A percentile compares a stretch with the other conserved stretches of the same genome.
Conservation (phyloP, 2,329 filamentous ascomycete genomes). For the Rhinocladiella similis region DNA sequence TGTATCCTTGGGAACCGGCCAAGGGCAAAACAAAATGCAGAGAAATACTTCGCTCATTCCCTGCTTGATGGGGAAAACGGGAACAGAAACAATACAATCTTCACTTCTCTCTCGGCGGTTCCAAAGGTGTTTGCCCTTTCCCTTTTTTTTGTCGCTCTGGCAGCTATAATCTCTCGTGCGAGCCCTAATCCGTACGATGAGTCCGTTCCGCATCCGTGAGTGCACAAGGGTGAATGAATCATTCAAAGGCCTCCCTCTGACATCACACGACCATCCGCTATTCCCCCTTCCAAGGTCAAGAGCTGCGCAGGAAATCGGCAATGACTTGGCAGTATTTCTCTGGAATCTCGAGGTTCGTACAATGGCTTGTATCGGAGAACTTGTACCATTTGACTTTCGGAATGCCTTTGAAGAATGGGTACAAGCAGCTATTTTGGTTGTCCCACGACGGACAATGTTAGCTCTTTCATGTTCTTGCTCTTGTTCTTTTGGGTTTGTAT, state of each 20-base stretch:
- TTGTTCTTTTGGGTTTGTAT: not conserved
- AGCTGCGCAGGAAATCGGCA: conserved; percentile 34
- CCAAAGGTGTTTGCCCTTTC: not conserved
- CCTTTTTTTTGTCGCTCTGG: too few relatives aligned
- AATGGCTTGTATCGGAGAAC: conserved; percentile 31
- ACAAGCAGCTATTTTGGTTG: conserved; percentile 8
- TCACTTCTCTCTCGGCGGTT: too few relatives aligned
- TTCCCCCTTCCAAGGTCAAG: not conserved
- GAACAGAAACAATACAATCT: too few relatives aligned
- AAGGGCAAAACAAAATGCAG: too few relatives aligned
- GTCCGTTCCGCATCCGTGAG: too few relatives aligned
- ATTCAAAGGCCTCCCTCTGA: not conserved
- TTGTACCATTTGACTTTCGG: conserved; percentile 43
- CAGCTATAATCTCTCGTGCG: too few relatives aligned
- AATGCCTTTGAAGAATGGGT: conserved; percentile 32
- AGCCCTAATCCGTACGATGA: too few relatives aligned
- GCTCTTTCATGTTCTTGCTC: not conserved
- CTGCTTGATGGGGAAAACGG: too few relatives aligned
- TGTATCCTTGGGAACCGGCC: too few relatives aligned
- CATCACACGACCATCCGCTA: not conserved
- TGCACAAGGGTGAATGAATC: not conserved
- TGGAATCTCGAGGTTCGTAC: conserved; percentile 41
- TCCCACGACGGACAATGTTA: not conserved
- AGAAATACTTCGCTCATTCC: too few relatives aligned
- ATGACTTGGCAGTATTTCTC: conserved; percentile 38